Conservation (phyloP, 495 filamentous ascomycete species). For the Hypoxylon perforatum region DNA sequence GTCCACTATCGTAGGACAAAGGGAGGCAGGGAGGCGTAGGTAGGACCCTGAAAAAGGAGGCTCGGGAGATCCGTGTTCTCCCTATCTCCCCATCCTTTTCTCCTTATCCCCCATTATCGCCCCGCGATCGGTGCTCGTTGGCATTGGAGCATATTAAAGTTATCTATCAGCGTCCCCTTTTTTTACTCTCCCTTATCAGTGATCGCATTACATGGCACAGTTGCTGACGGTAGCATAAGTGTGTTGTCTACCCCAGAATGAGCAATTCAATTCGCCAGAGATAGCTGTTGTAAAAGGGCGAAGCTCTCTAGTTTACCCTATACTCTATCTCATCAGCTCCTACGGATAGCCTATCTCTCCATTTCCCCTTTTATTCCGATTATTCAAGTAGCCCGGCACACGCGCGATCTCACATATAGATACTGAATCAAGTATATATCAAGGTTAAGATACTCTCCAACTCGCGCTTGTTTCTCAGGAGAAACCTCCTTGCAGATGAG, state of each 20-base stretch:
- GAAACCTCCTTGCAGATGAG: conserved; percentile 23
- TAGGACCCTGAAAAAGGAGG: conserved; percentile 37
- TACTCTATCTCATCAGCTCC: not conserved
- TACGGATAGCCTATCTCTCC: not conserved
- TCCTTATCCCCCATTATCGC: not conserved
- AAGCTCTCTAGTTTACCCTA: not conserved
- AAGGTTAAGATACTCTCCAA: conserved; percentile 18
- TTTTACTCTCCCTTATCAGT: conserved; percentile 25
- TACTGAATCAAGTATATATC: conserved; percentile 8
- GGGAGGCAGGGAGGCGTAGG: conserved; percentile 5
- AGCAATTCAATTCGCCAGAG: conserved; percentile 34
- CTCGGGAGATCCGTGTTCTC: conserved; percentile 24
- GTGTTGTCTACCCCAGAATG: conserved; percentile 5
- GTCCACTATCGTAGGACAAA: conserved; percentile 12
- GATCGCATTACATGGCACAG: conserved; percentile 22
- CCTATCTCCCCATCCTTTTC: conserved; percentile 23
- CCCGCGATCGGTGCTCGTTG: conserved; percentile 30
- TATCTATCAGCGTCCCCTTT: not conserved
- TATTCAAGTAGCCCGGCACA: too few relatives aligned
- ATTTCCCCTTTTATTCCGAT: not conserved
- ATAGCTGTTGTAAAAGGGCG: conserved; percentile 16
- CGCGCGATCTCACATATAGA: not conserved
- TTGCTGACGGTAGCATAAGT: conserved; percentile 24
- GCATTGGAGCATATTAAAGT: not conserved
- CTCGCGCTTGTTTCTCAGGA: conserved; percentile 28